Percentiles rank a stretch among this genome's conserved stretches.
Conservation (phyloP, 306 rosid species). For the Gastrolobium villosum region DNA sequence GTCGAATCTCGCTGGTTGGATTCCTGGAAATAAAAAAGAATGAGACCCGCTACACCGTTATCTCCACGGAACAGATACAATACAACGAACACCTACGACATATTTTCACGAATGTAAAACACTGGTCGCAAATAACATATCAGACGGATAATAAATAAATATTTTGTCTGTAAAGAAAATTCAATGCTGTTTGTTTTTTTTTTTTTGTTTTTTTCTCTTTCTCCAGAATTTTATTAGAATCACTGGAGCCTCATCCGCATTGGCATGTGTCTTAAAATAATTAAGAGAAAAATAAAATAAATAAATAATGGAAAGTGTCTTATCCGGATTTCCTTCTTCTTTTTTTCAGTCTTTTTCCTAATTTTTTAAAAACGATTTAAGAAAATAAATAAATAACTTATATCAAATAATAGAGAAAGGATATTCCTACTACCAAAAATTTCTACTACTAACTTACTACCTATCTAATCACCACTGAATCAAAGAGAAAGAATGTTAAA, state of each 20-base stretch:
- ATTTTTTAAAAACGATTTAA: too few species aligned
- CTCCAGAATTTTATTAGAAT: conserved; percentile 33
- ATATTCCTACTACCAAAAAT: too few species aligned
- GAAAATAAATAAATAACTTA: too few species aligned
- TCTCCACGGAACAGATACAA: conserved; percentile 45
- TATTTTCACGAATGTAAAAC: conserved; percentile 13
- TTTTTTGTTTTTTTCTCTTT: not conserved
- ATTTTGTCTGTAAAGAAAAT: conserved; percentile 16
- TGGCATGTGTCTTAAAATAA: not conserved
- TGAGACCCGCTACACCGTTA: conserved; percentile 51
- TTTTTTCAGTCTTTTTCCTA: too few species aligned
- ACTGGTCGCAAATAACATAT: not conserved
- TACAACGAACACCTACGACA: conserved; percentile 1
- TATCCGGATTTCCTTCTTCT: accelerated
- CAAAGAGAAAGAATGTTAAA: too few species aligned
- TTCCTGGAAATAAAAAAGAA: conserved; percentile 36
- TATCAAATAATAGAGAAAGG: too few species aligned
- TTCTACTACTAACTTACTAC: too few species aligned
- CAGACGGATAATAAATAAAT: not conserved
- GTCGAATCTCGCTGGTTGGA: conserved; percentile 53
- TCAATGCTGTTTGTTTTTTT: not conserved
- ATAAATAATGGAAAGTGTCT: not conserved
- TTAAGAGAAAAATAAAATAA: not conserved
- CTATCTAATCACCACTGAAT: too few species aligned
- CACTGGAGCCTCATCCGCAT: conserved; percentile 34